Evolutionary conservation across 495 filamentous ascomycete species (phyloP).

Genomic region (Immersiella caudata): DNA sequence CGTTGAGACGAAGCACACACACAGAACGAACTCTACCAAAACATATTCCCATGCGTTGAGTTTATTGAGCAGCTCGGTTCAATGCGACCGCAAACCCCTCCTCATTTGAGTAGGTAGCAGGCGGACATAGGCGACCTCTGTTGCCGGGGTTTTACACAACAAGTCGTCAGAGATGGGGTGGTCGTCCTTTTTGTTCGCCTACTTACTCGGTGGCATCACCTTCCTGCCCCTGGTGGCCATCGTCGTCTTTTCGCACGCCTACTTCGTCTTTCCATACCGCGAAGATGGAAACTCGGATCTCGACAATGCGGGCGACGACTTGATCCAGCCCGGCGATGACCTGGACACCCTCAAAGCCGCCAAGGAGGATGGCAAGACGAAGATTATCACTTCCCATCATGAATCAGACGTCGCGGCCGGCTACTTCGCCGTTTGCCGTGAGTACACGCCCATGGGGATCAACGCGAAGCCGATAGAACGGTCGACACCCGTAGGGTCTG

Average conservation of each 20-base stretch:
- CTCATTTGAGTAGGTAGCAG: slow-evolving; percentile 36
- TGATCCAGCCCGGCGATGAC: slow-evolving; percentile 55
- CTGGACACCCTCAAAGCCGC: slow-evolving; percentile 48
- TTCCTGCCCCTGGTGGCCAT: slow-evolving; percentile 77
- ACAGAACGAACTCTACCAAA: background rate
- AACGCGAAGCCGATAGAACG: slow-evolving; percentile 92
- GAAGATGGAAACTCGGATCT: slow-evolving; percentile 37
- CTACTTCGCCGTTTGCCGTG: slow-evolving; percentile 92
- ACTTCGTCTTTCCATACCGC: slow-evolving; percentile 65
- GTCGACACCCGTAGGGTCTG: slow-evolving; percentile 74
- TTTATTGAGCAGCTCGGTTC: slow-evolving; percentile 19
- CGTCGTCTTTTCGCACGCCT: slow-evolving; percentile 66
- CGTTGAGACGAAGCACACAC: slow-evolving; percentile 8
- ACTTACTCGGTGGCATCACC: slow-evolving; percentile 87
- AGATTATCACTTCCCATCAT: slow-evolving; percentile 43
- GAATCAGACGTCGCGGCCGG: slow-evolving; percentile 87
- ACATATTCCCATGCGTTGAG: background rate
- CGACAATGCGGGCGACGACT: slow-evolving; percentile 37
- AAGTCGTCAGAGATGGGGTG: slow-evolving; percentile 62
- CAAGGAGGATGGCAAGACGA: slow-evolving; percentile 48
- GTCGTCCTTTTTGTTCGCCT: slow-evolving; percentile 70
- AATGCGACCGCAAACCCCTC: slow-evolving; percentile 30
- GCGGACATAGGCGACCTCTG: slow-evolving; percentile 8
- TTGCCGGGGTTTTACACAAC: slow-evolving; percentile 8
- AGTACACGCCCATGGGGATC: slow-evolving; percentile 86